These are phyloP conservation scores for Medicago arabica DNA, from an alignment of 306 rosid species.

Conservation along the genomic window DNA sequence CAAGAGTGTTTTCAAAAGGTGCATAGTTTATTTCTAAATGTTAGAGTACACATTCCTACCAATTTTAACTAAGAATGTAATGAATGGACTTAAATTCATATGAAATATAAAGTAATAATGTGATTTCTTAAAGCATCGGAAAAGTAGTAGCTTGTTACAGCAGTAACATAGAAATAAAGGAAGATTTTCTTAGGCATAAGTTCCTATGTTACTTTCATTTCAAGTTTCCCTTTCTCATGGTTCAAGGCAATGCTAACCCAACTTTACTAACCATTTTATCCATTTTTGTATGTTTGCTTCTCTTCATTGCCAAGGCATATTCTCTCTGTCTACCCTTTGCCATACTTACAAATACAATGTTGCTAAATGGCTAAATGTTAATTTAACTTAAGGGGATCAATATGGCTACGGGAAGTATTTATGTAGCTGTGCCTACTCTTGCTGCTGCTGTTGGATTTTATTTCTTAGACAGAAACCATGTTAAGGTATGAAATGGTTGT, in stretches of 20 bases:
- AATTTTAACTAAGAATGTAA: too few species aligned
- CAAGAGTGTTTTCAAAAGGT: not conserved
- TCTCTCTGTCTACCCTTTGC: not conserved
- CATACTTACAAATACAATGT: not conserved
- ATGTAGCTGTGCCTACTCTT: slow-evolving; percentile 50
- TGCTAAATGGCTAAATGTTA: slow-evolving; percentile 10
- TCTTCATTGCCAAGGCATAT: slow-evolving; percentile 55
- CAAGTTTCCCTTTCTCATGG: slow-evolving; percentile 36
- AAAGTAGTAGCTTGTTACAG: not conserved
- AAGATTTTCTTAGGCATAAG: not conserved
- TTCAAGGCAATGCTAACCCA: slow-evolving; percentile 11
- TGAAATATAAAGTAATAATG: not conserved
- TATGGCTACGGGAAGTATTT: slow-evolving; percentile 53
- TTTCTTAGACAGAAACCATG: slow-evolving; percentile 45
- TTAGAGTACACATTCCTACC: too few species aligned
- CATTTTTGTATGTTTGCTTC: slow-evolving; percentile 44
- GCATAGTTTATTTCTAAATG: not conserved
- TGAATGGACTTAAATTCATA: not conserved
- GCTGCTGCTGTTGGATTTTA: slow-evolving; percentile 59
- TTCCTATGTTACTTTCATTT: slow-evolving; percentile 5
- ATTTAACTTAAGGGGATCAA: slow-evolving; percentile 34
- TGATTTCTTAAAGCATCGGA: slow-evolving; percentile 20
- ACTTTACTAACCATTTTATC: not conserved
- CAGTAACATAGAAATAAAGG: slow-evolving; percentile 26
- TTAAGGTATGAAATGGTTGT: slow-evolving; percentile 44